phyloP scores from a whole-genome alignment of 2,329 filamentous ascomycete genomes.

The Colletotrichum sp. region DNA sequence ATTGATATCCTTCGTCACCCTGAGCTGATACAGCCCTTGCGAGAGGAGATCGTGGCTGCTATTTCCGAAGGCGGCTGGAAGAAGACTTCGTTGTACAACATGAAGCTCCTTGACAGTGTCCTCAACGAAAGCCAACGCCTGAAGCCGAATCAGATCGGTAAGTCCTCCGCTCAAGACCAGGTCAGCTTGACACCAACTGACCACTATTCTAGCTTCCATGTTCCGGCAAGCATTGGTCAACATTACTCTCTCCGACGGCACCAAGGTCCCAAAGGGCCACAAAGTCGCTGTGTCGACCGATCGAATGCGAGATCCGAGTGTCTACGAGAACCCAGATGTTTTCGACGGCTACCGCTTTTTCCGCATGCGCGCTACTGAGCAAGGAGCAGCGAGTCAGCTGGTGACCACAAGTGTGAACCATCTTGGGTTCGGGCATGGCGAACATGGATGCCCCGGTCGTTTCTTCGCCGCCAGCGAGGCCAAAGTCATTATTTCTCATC shows the following conservation, averaged over 20 bases:
- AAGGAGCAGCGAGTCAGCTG: conserved; percentile 24
- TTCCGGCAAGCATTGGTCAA: background rate
- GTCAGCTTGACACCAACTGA: background rate
- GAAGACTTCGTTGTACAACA: background rate
- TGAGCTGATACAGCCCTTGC: background rate
- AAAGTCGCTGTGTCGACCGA: conserved; percentile 1
- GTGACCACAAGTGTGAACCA: conserved; percentile 29
- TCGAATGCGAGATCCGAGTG: conserved; percentile 12
- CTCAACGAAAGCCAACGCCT: conserved; percentile 27
- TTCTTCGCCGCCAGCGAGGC: conserved; percentile 41
- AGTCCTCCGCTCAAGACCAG: rapidly evolving
- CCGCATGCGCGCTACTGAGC: background rate
- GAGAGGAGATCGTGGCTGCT: background rate
- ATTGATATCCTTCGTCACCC: background rate
- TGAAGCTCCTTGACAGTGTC: conserved; percentile 27
- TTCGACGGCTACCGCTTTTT: conserved; percentile 24
- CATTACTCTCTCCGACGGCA: conserved; percentile 21
- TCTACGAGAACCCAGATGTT: conserved; percentile 20
- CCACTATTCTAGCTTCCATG: background rate
- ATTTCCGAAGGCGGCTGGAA: background rate
- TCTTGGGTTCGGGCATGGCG: conserved; percentile 39
- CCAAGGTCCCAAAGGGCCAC: conserved; percentile 21
- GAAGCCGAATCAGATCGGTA: conserved; percentile 15
- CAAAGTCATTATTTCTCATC: conserved; percentile 28
- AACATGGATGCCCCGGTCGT: conserved; percentile 39